Evolutionary conservation across 148 eudicot genomes (phyloP).

Genomic region (Silene uniflora): DNA sequence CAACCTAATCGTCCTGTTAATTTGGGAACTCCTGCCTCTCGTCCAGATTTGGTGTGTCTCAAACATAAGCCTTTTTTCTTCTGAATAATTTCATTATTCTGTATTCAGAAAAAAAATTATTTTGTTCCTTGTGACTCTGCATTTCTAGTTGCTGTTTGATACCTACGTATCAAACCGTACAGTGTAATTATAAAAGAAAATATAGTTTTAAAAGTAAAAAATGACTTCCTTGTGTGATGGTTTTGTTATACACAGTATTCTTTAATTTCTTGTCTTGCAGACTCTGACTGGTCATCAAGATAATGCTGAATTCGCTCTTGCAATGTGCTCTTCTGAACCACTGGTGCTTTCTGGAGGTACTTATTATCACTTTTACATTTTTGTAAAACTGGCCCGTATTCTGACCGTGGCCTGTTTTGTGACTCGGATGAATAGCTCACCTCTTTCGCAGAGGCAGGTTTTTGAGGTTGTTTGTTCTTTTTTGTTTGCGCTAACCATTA

Average conservation of each 20-base stretch:
- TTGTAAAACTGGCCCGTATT: no score
- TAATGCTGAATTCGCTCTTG: constrained; percentile 86
- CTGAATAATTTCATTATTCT: background rate
- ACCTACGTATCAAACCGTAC: background rate
- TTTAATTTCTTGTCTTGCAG: constrained; percentile 38
- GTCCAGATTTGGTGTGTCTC: constrained; percentile 80
- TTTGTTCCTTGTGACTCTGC: background rate
- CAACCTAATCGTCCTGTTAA: constrained; percentile 89
- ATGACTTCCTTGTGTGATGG: background rate
- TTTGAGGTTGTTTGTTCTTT: background rate
- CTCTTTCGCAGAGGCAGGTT: background rate
- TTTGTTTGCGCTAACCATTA: constrained; percentile 4
- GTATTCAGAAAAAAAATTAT: background rate
- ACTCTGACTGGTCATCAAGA: constrained; percentile 79
- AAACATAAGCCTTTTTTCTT: background rate
- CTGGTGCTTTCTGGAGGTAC: constrained; percentile 91
- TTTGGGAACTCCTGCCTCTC: constrained; percentile 65
- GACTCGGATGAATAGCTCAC: background rate
- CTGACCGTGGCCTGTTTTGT: no score
- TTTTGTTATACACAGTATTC: background rate
- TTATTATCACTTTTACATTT: background rate
- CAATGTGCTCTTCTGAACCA: constrained; percentile 83
- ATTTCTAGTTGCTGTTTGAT: background rate
- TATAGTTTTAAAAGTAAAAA: background rate
- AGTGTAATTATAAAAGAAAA: background rate